Percentiles rank a stretch among this genome's conserved stretches.
Evolutionary conservation across 768 basidiomycete species (phyloP).

Genomic region (Macrocybe gigantea): DNA sequence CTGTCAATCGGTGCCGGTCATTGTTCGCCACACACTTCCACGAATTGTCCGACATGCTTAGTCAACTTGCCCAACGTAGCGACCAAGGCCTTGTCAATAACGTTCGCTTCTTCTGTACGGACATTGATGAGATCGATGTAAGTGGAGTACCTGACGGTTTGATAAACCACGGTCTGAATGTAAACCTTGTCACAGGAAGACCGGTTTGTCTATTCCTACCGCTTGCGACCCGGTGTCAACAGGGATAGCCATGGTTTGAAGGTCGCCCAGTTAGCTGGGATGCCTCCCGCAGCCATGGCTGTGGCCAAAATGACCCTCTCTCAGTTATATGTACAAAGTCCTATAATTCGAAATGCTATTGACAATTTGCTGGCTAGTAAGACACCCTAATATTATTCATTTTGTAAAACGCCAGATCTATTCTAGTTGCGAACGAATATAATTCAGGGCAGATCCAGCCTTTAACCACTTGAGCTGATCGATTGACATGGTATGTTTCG

Average conservation of each 20-base stretch:
- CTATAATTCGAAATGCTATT: too few relatives aligned
- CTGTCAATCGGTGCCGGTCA: conserved; percentile 70
- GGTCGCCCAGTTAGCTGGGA: conserved; percentile 82
- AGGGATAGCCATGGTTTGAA: conserved; percentile 87
- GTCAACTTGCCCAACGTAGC: conserved; percentile 39
- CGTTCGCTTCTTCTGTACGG: conserved; percentile 86
- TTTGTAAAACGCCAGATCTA: conserved; percentile 6
- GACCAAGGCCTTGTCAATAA: conserved; percentile 46
- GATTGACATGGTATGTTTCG: conserved; percentile 83
- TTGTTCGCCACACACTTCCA: conserved; percentile 99
- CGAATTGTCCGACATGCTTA: conserved; percentile 83
- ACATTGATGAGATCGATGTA: conserved; percentile 75
- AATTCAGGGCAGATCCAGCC: conserved; percentile 86
- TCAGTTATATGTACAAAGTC: conserved; percentile 23
- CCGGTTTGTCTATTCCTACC: conserved; percentile 81
- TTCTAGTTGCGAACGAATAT: conserved; percentile 62
- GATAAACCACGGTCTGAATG: background rate
- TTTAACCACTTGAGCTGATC: conserved; percentile 91
- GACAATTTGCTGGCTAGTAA: background rate
- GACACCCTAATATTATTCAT: background rate
- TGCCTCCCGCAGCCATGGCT: conserved; percentile 58
- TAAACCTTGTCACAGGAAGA: conserved; percentile 43
- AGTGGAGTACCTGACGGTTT: conserved; percentile 16
- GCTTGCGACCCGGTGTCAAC: conserved; percentile 78
- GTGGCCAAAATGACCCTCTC: conserved; percentile 54